phyloP scores from a whole-genome alignment of 805 yeast genomes.

The Novakomyces olei region DNA sequence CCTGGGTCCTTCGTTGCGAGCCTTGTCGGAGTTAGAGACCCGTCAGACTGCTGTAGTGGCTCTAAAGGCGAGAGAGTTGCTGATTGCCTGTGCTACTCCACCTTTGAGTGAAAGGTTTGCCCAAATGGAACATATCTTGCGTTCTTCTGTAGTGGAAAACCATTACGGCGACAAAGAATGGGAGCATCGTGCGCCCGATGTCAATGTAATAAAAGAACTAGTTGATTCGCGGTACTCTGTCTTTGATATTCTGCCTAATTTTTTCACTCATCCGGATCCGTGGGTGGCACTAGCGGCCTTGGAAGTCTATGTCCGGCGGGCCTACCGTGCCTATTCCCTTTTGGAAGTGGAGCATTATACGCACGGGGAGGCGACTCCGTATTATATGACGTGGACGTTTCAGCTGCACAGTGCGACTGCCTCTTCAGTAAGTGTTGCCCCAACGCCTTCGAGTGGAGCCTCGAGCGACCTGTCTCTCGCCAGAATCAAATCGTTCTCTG shows the following conservation, averaged over 20 bases:
- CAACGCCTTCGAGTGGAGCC: conserved; percentile 2
- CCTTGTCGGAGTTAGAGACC: conserved; percentile 69
- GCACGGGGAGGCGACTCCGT: conserved; percentile 30
- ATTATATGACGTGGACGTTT: conserved; percentile 61
- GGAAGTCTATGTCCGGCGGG: conserved; percentile 88
- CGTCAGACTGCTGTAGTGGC: conserved; percentile 86
- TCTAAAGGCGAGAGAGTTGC: conserved; percentile 81
- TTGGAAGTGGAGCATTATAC: conserved; percentile 44
- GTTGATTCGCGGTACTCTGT: conserved; percentile 92
- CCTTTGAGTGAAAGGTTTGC: conserved; percentile 89
- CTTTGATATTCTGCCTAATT: conserved; percentile 85
- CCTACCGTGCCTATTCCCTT: conserved; percentile 86
- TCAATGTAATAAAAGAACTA: conserved; percentile 64
- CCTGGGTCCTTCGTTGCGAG: conserved; percentile 50
- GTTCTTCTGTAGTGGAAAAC: conserved; percentile 73
- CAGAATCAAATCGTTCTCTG: conserved; percentile 53
- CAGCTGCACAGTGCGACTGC: conserved; percentile 28
- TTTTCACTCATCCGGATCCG: conserved; percentile 60
- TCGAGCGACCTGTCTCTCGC: conserved; percentile 46
- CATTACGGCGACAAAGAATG: conserved; percentile 67
- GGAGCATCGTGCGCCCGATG: conserved; percentile 60
- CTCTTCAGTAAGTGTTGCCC: neutral
- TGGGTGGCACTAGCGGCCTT: conserved; percentile 91
- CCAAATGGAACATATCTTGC: conserved; percentile 87
- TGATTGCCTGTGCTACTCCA: conserved; percentile 92